Evolutionary conservation across 2,329 filamentous ascomycete species (phyloP).

Genomic region (Apiospora hydei): DNA sequence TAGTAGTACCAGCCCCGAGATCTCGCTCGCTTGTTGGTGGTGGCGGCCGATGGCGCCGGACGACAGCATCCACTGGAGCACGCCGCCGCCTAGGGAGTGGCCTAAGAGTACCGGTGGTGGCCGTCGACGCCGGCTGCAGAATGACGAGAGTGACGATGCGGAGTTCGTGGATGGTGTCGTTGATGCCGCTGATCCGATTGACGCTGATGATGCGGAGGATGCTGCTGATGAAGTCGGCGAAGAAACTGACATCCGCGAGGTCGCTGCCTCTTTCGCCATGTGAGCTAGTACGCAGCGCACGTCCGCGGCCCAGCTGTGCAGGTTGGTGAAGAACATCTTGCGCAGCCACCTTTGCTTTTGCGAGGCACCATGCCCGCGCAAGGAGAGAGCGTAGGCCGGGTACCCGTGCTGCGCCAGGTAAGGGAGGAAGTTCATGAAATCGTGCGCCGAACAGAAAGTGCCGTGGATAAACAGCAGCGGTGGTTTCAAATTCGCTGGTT

Average conservation of each 20-base stretch:
- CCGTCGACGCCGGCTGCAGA: background rate
- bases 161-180: background rate
- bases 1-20: slow-evolving; percentile 28
- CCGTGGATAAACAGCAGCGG: slow-evolving; percentile 30
- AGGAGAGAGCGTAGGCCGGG: slow-evolving; percentile 27
- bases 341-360: slow-evolving; percentile 10
- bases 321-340: slow-evolving; percentile 26
- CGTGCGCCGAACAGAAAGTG: slow-evolving; percentile 26
- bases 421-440: slow-evolving; percentile 27
- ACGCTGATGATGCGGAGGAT: background rate
- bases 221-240: background rate
- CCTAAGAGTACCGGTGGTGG: slow-evolving; percentile 26
- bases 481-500: slow-evolving; percentile 11
- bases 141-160: background rate
- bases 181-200: background rate
- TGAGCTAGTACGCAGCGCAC: background rate
- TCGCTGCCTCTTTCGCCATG: background rate
- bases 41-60: slow-evolving; percentile 1
- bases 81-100: slow-evolving; percentile 29
- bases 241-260: background rate
- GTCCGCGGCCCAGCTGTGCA: slow-evolving; percentile 25
- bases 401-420: slow-evolving; percentile 27
- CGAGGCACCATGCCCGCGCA: slow-evolving; percentile 29
- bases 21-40: slow-evolving; percentile 3
- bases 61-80: slow-evolving; percentile 26